Evolutionary conservation across 2,329 filamentous ascomycete genomes (phyloP).

Genomic region (Pyrenochaeta sp.): DNA sequence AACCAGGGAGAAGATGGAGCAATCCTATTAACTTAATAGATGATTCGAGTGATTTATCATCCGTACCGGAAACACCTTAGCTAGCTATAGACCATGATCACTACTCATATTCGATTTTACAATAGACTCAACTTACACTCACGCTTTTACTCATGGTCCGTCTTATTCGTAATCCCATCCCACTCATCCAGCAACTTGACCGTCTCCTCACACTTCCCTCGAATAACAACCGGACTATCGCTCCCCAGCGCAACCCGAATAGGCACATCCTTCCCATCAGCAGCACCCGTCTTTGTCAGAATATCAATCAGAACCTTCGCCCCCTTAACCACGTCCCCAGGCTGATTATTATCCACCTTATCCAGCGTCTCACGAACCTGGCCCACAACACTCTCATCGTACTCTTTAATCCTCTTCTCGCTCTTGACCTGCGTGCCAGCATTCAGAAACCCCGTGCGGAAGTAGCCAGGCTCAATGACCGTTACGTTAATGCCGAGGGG

Average conservation of each 20-base stretch:
- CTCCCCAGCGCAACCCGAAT: slow-evolving; percentile 62
- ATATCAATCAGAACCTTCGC: slow-evolving; percentile 63
- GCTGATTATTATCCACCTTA: slow-evolving; percentile 58
- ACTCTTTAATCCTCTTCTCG: slow-evolving; percentile 33
- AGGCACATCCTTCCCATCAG: slow-evolving; percentile 60
- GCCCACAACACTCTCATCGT: slow-evolving; percentile 48
- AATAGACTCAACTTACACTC: not conserved
- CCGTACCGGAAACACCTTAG: too few species aligned
- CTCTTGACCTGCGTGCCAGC: slow-evolving; percentile 26
- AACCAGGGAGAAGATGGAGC: not conserved
- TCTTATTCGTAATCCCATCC: slow-evolving; percentile 37
- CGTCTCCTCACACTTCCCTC: slow-evolving; percentile 28
- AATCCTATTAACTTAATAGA: not conserved
- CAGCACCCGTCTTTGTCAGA: slow-evolving; percentile 60
- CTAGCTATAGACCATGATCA: too few species aligned
- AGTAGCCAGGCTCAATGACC: slow-evolving; percentile 61
- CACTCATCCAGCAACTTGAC: slow-evolving; percentile 43
- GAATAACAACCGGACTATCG: slow-evolving; percentile 18
- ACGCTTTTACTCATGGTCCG: slow-evolving; percentile 23
- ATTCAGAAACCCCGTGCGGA: slow-evolving; percentile 59
- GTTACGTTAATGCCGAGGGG: slow-evolving; percentile 56
- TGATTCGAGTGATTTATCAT: not conserved
- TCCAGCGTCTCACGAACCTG: slow-evolving; percentile 44
- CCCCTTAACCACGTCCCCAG: slow-evolving; percentile 65
- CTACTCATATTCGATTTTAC: not conserved